Evolutionary conservation across 2,329 filamentous ascomycete species (phyloP), one percentile per base, ranked within the genome.

Genomic region (Cladosporium sp.): DNA sequence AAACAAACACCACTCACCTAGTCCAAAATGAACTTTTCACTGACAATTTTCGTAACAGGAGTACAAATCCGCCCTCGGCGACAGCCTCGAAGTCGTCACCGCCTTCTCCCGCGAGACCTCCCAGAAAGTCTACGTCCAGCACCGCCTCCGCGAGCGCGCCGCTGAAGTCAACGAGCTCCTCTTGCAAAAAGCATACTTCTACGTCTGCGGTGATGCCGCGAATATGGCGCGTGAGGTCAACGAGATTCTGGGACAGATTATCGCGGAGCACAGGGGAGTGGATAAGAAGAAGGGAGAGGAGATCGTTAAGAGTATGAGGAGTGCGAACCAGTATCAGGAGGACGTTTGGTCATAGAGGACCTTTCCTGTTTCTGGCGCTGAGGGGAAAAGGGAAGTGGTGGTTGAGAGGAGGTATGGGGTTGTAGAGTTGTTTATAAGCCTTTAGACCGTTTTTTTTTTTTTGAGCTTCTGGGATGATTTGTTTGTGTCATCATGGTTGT

Each of bases 121-220:
- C 42, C 83, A 94, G 25, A 99, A 99, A 78, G 90, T 99, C 36
- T 99, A 99, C 71, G 94, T 99, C 20, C 94, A 99, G 77, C 91
- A 99, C 75, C 84, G 89, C 61, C 82, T 99, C 60, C 88, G 89
- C 76, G 90, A 97, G 74, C 82, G 86, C 51, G 86, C 89, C 59
- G 83, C 89, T 68, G 85, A 96, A 67, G 82, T 99, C 76, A 93
- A 96, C 75, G 86, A 93, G 63, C 84, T 99, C 1, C 81, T 99
- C 9, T 81, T 88, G 74, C 89, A 92, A 73, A 87, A 87, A 70
- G 94, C 91, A 4, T 97, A 94, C 76, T 92, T 99, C 74, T 99
- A 99, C 73, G 93, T 99, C 58, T 99, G 95, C 69, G 94, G 94
- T 77, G 94, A 99, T 71, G 95, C 95, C 0, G 90, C 94, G 57